phyloP scores from a whole-genome alignment of 2,329 filamentous ascomycete species.

The Fusarium transvaalense region DNA sequence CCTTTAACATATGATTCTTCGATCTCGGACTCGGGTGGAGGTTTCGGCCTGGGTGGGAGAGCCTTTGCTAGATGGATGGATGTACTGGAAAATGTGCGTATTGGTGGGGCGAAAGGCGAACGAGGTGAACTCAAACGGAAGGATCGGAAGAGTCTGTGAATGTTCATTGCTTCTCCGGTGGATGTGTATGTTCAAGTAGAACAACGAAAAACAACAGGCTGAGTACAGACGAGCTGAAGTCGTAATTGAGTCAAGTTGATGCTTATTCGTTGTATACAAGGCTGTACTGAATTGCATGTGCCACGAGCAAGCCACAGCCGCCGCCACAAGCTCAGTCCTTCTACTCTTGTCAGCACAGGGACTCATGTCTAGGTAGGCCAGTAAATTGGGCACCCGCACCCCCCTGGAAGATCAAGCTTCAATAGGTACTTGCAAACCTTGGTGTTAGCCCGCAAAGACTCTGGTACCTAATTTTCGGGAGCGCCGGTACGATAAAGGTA shows the following conservation, averaged over 20 bases:
- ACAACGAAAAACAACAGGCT: background rate
- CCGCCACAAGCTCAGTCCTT: background rate
- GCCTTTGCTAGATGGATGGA: constrained; percentile 59
- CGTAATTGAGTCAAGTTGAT: constrained; percentile 18
- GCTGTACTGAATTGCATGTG: constrained; percentile 17
- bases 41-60: constrained; percentile 79
- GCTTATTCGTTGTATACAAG: constrained; percentile 10
- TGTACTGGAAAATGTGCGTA: constrained; percentile 51
- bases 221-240: background rate
- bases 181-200: background rate
- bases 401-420: constrained; percentile 13
- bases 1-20: constrained; percentile 90
- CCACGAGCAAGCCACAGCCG: constrained; percentile 37
- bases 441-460: background rate
- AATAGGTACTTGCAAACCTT: constrained; percentile 4
- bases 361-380: background rate
- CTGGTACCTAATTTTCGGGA: constrained; percentile 40
- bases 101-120: constrained; percentile 8
- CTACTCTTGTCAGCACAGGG: constrained; percentile 3
- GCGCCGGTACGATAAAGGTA: constrained; percentile 38
- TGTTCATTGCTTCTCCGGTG: constrained; percentile 19
- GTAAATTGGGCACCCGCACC: constrained; percentile 21
- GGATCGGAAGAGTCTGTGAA: constrained; percentile 21
- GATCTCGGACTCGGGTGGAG: constrained; percentile 82
- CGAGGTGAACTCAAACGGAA: constrained; percentile 3